Conservation (phyloP, 805 yeast genomes). For the Geotrichum ghanense region DNA sequence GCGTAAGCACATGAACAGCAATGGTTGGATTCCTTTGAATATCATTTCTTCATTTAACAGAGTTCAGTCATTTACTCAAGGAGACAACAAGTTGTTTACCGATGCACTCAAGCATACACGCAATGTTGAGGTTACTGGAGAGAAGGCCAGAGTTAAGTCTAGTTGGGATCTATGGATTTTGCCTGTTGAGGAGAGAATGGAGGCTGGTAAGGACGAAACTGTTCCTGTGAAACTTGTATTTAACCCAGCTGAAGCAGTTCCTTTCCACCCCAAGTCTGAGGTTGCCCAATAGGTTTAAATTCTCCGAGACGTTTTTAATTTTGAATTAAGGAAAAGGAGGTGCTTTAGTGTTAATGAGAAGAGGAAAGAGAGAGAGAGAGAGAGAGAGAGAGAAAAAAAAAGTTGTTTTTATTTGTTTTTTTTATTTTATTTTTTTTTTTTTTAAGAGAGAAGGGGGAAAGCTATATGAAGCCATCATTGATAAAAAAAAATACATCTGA, state of each 20-base stretch:
- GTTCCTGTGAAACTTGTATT: constrained; percentile 17
- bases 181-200: constrained; percentile 38
- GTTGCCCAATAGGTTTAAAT: too few species aligned
- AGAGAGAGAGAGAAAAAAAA: neutral
- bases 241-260: constrained; percentile 27
- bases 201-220: constrained; percentile 34
- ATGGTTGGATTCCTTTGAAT: constrained; percentile 59
- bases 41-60: constrained; percentile 65
- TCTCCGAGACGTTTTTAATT: too few species aligned
- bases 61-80: constrained; percentile 52
- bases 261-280: constrained; percentile 24
- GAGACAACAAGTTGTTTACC: constrained; percentile 39
- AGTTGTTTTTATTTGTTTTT: too few species aligned
- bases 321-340: too few species aligned
- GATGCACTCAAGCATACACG: constrained; percentile 45
- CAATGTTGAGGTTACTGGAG: constrained; percentile 40
- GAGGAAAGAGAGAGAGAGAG: neutral
- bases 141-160: constrained; percentile 48
- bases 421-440: too few species aligned
- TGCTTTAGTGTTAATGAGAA: neutral
- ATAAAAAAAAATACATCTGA: too few species aligned
- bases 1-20: constrained; percentile 66
- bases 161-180: constrained; percentile 63
- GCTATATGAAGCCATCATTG: too few species aligned
- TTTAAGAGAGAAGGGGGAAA: too few species aligned